phyloP scores from a whole-genome alignment of 23 red algal genomes.

The Gracilaria caudata region DNA sequence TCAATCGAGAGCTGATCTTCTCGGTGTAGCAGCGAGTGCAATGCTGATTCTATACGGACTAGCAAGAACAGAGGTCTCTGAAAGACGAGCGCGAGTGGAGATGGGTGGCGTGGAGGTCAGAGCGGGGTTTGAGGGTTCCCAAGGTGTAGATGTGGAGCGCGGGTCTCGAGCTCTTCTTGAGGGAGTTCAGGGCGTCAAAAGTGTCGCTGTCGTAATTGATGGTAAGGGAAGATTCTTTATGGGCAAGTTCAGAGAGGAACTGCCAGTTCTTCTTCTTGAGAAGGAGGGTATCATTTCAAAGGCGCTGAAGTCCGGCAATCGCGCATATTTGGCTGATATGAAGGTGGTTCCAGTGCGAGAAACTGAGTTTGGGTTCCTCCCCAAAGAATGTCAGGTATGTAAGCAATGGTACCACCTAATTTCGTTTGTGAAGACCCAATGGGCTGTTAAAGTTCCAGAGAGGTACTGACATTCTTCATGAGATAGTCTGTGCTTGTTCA shows the following conservation, averaged over 20 bases:
- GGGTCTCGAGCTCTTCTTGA: slow-evolving; percentile 28
- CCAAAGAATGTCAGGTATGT: slow-evolving; percentile 65
- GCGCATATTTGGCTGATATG: slow-evolving; percentile 80
- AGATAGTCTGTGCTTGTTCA: slow-evolving; percentile 63
- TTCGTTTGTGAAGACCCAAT: neutral
- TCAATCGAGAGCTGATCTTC: slow-evolving; percentile 66
- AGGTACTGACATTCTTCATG: neutral
- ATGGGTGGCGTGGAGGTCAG: slow-evolving; percentile 37
- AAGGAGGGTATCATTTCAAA: slow-evolving; percentile 41
- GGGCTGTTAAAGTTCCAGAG: neutral
- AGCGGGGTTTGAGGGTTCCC: slow-evolving; percentile 7
- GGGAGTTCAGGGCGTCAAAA: slow-evolving; percentile 33
- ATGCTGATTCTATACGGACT: slow-evolving; percentile 58
- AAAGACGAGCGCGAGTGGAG: slow-evolving; percentile 31
- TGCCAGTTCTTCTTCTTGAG: neutral
- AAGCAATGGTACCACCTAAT: neutral
- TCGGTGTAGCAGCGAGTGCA: slow-evolving; percentile 60
- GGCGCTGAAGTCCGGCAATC: slow-evolving; percentile 29
- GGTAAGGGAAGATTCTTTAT: slow-evolving; percentile 14
- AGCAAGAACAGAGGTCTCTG: slow-evolving; percentile 54
- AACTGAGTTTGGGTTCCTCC: slow-evolving; percentile 69
- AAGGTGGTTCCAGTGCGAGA: slow-evolving; percentile 70
- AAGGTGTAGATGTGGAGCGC: neutral
- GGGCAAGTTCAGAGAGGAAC: slow-evolving; percentile 35
- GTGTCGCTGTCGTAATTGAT: slow-evolving; percentile 33